phyloP scores from a whole-genome alignment of 176 grass and related monocot species.

The Echinochloa phyllopogon region DNA sequence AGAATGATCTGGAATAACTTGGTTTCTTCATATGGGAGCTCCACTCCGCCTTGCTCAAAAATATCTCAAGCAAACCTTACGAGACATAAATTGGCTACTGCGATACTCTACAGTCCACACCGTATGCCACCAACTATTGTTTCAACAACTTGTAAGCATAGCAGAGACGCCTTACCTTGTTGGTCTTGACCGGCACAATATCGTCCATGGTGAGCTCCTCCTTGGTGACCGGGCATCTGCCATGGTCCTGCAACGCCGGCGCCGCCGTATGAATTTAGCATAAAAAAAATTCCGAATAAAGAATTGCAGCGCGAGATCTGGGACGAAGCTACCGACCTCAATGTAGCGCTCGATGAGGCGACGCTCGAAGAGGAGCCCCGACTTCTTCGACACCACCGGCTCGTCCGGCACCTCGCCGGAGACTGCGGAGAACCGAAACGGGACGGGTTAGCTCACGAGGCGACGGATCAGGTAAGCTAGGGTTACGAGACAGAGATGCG shows the following conservation, averaged over 20 bases:
- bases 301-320: conserved; percentile 34
- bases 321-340: conserved; percentile 52
- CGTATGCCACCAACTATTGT: neutral
- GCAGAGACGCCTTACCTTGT: conserved; percentile 61
- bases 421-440: conserved; percentile 50
- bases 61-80: neutral
- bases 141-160: conserved; percentile 10
- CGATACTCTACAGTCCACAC: neutral
- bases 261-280: conserved; percentile 1
- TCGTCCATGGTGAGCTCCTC: conserved; percentile 92
- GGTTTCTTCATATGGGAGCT: neutral
- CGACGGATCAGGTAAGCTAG: conserved; percentile 39
- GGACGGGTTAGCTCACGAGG: conserved; percentile 33
- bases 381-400: conserved; percentile 96
- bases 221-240: conserved; percentile 95
- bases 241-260: conserved; percentile 64
- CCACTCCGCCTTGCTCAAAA: neutral
- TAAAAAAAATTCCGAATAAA: neutral
- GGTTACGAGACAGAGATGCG: conserved; percentile 29
- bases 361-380: conserved; percentile 87
- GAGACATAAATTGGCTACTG: neutral
- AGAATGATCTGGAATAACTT: neutral
- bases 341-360: conserved; percentile 88
- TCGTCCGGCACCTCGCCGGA: conserved; percentile 98
- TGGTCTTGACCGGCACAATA: conserved; percentile 87